Conservation (phyloP, 2,329 filamentous ascomycete species). For the Chaetothyriales sp. region DNA sequence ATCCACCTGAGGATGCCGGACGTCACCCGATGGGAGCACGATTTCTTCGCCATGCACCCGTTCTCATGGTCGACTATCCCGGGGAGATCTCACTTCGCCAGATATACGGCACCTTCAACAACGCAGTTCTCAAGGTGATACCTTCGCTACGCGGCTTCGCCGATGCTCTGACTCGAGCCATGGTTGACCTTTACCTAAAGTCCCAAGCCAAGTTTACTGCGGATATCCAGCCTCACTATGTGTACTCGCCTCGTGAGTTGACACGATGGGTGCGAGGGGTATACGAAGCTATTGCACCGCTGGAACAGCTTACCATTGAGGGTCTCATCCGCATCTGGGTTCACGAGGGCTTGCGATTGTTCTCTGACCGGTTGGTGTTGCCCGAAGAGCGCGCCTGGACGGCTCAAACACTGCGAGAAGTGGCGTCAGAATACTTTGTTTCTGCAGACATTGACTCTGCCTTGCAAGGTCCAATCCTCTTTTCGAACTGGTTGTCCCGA, state of each 20-base stretch:
- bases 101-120: slow-evolving; percentile 98
- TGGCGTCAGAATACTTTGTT: slow-evolving; percentile 84
- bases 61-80: slow-evolving; percentile 99
- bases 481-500: slow-evolving; percentile 98
- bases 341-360: slow-evolving; percentile 86
- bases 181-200: slow-evolving; percentile 92
- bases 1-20: slow-evolving; percentile 91
- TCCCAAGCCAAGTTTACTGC: slow-evolving; percentile 91
- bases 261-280: slow-evolving; percentile 95
- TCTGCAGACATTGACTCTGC: slow-evolving; percentile 85
- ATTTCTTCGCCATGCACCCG: slow-evolving; percentile 90
- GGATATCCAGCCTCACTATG: slow-evolving; percentile 94
- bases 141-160: slow-evolving; percentile 89
- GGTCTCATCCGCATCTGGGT: slow-evolving; percentile 95
- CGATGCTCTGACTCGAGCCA: slow-evolving; percentile 84
- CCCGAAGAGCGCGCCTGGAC: slow-evolving; percentile 96
- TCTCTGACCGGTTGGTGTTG: slow-evolving; percentile 89
- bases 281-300: slow-evolving; percentile 87
- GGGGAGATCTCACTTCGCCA: slow-evolving; percentile 87
- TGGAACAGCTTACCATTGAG: slow-evolving; percentile 76
- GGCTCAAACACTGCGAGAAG: slow-evolving; percentile 67
- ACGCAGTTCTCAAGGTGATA: slow-evolving; percentile 88
- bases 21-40: slow-evolving; percentile 85
- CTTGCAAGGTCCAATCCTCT: slow-evolving; percentile 82
- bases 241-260: slow-evolving; percentile 96